Percentiles rank a stretch among this genome's conserved stretches.
Evolutionary conservation across 805 yeast genomes (phyloP).

Genomic region (Yarrowia sp.): DNA sequence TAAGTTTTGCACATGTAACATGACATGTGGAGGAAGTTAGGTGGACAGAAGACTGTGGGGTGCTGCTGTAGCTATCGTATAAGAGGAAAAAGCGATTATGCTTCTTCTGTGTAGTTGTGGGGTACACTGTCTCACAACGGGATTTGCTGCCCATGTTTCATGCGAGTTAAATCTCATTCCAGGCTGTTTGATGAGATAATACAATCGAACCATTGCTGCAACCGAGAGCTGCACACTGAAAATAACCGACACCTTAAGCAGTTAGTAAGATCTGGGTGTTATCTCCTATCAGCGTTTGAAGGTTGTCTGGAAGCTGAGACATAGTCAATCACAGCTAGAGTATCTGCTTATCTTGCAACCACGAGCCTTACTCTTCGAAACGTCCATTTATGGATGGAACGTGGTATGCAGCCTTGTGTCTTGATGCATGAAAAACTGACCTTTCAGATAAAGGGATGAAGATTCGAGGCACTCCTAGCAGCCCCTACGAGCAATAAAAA

Average conservation of each 20-base stretch:
- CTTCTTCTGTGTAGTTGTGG: not conserved
- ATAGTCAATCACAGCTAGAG: not conserved
- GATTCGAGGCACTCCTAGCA: no score
- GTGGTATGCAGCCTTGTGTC: not conserved
- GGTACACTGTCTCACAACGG: not conserved
- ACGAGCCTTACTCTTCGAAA: not conserved
- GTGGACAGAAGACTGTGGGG: not conserved
- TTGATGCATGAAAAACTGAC: no score
- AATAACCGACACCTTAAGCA: no score
- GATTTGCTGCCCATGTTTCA: not conserved
- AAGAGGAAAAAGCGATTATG: not conserved
- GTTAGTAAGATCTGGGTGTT: not conserved
- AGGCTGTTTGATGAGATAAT: no score
- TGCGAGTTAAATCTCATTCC: no score
- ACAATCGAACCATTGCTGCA: no score
- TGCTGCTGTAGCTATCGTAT: not conserved
- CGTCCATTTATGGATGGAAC: not conserved
- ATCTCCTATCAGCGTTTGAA: not conserved
- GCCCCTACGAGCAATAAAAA: no score
- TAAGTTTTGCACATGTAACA: not conserved
- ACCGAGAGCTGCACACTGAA: no score
- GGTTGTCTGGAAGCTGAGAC: not conserved
- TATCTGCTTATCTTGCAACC: conserved; percentile 8
- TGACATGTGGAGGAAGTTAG: not conserved
- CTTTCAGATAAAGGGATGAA: no score